Percentiles rank a stretch among this genome's conserved stretches.
Evolutionary conservation across 441 rosid genomes (phyloP).

Genomic region (Flueggea neowawraea): DNA sequence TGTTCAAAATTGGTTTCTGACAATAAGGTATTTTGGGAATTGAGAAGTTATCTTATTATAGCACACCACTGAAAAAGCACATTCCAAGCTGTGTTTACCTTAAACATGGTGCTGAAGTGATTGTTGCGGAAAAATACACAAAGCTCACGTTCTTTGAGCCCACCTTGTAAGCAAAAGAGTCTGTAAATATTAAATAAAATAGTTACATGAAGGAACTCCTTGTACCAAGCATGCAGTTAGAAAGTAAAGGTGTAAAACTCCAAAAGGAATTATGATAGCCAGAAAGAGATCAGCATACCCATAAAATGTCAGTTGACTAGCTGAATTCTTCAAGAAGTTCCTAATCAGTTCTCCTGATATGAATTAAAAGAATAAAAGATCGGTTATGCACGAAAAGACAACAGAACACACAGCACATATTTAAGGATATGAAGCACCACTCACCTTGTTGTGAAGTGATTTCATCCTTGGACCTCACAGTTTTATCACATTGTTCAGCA

Average conservation of each 20-base stretch:
- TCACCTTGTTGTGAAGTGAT: conserved; percentile 77
- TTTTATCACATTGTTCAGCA: conserved; percentile 72
- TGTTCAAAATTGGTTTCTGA: not conserved
- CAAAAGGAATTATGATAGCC: conserved; percentile 13
- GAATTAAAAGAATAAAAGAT: conserved; percentile 11
- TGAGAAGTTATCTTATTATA: too few species aligned
- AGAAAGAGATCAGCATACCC: conserved; percentile 54
- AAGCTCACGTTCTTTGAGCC: conserved; percentile 91
- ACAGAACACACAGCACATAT: not conserved
- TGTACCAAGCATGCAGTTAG: conserved; percentile 3
- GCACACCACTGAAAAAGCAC: not conserved
- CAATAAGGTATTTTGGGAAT: not conserved
- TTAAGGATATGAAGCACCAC: conserved; percentile 8
- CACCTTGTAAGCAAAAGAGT: conserved; percentile 88
- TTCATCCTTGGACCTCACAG: conserved; percentile 42
- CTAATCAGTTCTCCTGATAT: conserved; percentile 72
- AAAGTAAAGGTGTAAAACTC: not conserved
- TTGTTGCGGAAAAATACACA: conserved; percentile 98
- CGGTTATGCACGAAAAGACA: not conserved
- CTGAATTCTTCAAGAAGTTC: conserved; percentile 79
- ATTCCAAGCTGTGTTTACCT: conserved; percentile 44
- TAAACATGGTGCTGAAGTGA: conserved; percentile 99
- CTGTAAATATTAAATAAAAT: conserved; percentile 33
- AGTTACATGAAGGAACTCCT: conserved; percentile 10
- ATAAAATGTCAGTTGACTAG: conserved; percentile 81